Percentiles rank a stretch among this genome's conserved stretches.
phyloP scores from a whole-genome alignment of 768 basidiomycete genomes.

The Artomyces pyxidatus region DNA sequence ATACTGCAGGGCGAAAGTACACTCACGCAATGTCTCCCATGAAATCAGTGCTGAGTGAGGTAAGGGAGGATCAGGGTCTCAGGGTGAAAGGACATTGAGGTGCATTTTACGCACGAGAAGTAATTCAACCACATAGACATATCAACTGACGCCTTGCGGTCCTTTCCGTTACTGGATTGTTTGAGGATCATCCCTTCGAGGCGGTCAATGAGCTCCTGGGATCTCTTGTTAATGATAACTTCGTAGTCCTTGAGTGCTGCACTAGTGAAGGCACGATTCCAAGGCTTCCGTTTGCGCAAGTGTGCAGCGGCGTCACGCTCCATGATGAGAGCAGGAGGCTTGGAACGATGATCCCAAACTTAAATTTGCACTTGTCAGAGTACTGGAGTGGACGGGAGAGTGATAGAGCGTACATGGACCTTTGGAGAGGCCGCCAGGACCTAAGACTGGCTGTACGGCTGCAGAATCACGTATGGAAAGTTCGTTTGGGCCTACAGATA shows the following conservation, averaged over 20 bases:
- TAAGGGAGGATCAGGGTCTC: neutral
- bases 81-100: too few relatives aligned
- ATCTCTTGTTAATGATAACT: slow-evolving; percentile 27
- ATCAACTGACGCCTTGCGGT: slow-evolving; percentile 21
- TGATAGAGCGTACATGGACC: slow-evolving; percentile 31
- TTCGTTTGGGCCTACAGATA: slow-evolving; percentile 40
- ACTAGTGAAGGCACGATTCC: slow-evolving; percentile 42
- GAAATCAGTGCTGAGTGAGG: slow-evolving; percentile 32
- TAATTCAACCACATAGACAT: slow-evolving; percentile 30
- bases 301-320: slow-evolving; percentile 36
- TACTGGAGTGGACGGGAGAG: too few relatives aligned
- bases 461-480: slow-evolving; percentile 31
- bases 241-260: slow-evolving; percentile 41
- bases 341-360: slow-evolving; percentile 45
- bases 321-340: slow-evolving; percentile 31
- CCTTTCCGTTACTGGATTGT: slow-evolving; percentile 17
- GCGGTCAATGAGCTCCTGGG: slow-evolving; percentile 32
- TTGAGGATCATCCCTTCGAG: slow-evolving; percentile 18
- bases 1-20: too few relatives aligned
- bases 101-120: slow-evolving; percentile 27
- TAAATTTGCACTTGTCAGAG: neutral
- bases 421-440: slow-evolving; percentile 33
- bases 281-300: slow-evolving; percentile 35
- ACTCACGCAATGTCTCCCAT: slow-evolving; percentile 36
- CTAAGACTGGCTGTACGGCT: slow-evolving; percentile 27